A percentile compares a stretch with the other conserved stretches of the same genome.
These are phyloP conservation scores for Leucosporidium yakuticum DNA, from an alignment of 768 basidiomycete genomes.

Conservation along the genomic window DNA sequence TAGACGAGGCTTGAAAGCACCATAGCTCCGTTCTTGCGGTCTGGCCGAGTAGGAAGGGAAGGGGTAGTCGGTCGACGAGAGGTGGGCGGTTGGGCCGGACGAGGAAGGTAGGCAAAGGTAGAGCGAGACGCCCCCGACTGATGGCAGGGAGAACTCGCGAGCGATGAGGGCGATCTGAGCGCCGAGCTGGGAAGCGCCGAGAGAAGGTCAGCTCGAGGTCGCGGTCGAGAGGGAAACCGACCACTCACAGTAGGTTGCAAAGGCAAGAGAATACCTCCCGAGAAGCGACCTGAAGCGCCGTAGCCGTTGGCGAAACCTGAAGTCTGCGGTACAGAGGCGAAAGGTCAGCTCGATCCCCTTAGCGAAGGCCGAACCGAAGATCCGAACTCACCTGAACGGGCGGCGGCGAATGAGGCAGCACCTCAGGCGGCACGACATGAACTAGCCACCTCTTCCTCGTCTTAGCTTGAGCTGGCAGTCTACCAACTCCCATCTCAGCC, in stretches of 20 bases:
- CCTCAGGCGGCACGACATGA: slow-evolving; percentile 11
- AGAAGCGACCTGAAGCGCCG: slow-evolving; percentile 8
- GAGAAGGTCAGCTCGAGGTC: no score
- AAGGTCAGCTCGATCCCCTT: neutral
- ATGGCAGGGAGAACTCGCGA: slow-evolving; percentile 73
- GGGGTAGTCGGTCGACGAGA: neutral
- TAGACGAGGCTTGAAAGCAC: slow-evolving; percentile 56
- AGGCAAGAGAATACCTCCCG: slow-evolving; percentile 11
- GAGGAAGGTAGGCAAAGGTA: slow-evolving; percentile 56
- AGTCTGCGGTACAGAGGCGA: neutral
- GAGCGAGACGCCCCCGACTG: slow-evolving; percentile 67
- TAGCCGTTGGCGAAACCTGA: slow-evolving; percentile 7
- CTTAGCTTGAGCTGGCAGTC: no score
- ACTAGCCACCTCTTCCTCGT: slow-evolving; percentile 18
- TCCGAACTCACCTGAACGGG: slow-evolving; percentile 2
- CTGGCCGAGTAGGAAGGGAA: neutral
- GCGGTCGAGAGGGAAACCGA: no score
- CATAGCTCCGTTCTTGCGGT: neutral
- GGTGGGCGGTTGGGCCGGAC: neutral
- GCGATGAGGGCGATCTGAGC: slow-evolving; percentile 72
- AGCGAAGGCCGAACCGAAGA: neutral
- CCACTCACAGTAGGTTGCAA: slow-evolving; percentile 12
- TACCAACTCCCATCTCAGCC: neutral
- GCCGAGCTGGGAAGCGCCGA: slow-evolving; percentile 53
- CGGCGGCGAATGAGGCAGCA: slow-evolving; percentile 17